Conservation (phyloP, 768 basidiomycete species). For the Phaffia tasmanica region DNA sequence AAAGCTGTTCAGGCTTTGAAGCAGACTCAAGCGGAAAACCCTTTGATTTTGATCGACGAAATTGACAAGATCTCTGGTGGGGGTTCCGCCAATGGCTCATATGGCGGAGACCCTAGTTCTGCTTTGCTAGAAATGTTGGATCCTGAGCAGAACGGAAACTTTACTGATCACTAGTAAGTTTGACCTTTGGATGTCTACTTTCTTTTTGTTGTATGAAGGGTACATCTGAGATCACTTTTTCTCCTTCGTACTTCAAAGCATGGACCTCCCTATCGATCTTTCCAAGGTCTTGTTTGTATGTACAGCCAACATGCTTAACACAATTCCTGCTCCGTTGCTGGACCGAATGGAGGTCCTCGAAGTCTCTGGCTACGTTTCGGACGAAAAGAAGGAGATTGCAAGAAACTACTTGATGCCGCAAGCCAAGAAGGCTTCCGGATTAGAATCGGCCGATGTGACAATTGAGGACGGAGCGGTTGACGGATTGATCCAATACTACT, state of each 20-base stretch:
- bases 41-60: conserved; percentile 85
- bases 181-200: not conserved
- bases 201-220: too few relatives aligned
- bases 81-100: conserved; percentile 43
- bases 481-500: conserved; percentile 88
- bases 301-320: conserved; percentile 76
- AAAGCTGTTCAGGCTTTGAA: conserved; percentile 92
- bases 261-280: conserved; percentile 93
- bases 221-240: not conserved
- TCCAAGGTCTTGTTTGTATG: conserved; percentile 96
- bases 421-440: conserved; percentile 78
- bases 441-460: conserved; percentile 70
- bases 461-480: conserved; percentile 70
- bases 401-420: conserved; percentile 80
- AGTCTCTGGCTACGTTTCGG: conserved; percentile 86
- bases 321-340: conserved; percentile 82
- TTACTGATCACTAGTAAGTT: conserved; percentile 86
- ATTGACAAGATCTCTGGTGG: conserved; percentile 75
- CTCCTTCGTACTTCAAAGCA: conserved; percentile 43
- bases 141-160: conserved; percentile 87
- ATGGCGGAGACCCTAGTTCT: conserved; percentile 69
- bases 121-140: conserved; percentile 87
- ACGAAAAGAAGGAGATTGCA: conserved; percentile 82
- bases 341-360: conserved; percentile 96
- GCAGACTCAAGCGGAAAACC: conserved; percentile 86